Percentiles rank a stretch among this genome's conserved stretches.
These are phyloP conservation scores for Stellera chamaejasme DNA, from an alignment of 345 rosid genomes.

Conservation along the genomic window DNA sequence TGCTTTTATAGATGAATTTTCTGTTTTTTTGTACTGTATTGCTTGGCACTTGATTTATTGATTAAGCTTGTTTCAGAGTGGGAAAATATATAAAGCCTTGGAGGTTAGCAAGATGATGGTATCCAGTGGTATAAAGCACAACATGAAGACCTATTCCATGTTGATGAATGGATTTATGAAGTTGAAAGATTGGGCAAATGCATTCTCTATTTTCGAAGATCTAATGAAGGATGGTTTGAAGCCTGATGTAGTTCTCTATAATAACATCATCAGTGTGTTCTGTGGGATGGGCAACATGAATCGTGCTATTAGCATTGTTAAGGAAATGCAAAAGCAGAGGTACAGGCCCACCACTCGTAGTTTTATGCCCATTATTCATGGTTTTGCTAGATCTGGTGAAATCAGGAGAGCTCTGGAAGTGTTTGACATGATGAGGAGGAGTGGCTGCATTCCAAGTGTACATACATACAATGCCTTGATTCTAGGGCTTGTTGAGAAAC, in stretches of 20 bases:
- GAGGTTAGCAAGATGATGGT: conserved; percentile 80
- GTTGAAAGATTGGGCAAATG: conserved; percentile 94
- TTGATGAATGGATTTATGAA: conserved; percentile 83
- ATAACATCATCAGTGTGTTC: conserved; percentile 76
- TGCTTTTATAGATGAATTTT: background rate
- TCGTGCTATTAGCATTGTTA: conserved; percentile 73
- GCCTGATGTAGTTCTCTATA: conserved; percentile 85
- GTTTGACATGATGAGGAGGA: conserved; percentile 85
- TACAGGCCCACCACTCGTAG: conserved; percentile 77
- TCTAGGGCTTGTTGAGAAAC: conserved; percentile 85
- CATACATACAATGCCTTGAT: conserved; percentile 89
- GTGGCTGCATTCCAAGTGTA: conserved; percentile 90
- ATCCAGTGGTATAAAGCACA: conserved; percentile 67
- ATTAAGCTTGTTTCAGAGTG: conserved; percentile 37
- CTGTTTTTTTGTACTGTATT: background rate
- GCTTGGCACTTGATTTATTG: conserved; percentile 1
- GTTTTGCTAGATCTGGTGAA: conserved; percentile 78
- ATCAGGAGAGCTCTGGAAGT: conserved; percentile 68
- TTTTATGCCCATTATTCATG: conserved; percentile 86
- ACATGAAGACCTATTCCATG: conserved; percentile 93
- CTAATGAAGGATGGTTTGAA: conserved; percentile 60
- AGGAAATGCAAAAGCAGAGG: conserved; percentile 84
- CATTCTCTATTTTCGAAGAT: conserved; percentile 84
- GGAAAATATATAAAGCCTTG: conserved; percentile 78
- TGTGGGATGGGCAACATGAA: conserved; percentile 99